phyloP scores from a whole-genome alignment of 139 green algal species.

The Chlamydomonas eustigma region DNA sequence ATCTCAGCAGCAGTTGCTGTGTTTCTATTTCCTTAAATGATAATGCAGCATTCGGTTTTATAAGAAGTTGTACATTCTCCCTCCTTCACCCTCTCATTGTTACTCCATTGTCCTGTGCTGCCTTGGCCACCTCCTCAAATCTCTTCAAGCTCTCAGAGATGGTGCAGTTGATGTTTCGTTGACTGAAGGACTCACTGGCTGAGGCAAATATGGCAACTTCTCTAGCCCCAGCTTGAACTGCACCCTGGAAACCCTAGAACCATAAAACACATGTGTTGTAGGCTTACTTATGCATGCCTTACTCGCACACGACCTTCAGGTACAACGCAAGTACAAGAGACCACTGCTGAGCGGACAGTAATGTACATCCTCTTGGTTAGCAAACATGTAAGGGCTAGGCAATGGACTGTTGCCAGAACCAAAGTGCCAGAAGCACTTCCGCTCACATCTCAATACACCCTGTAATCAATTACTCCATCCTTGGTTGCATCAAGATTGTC shows the following conservation, averaged over 20 bases:
- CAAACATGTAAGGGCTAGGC: too few species aligned
- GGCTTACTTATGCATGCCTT: too few species aligned
- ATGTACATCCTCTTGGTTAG: too few species aligned
- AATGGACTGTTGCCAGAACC: too few species aligned
- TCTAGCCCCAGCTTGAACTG: constrained; percentile 63
- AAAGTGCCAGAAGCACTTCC: too few species aligned
- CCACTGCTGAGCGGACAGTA: background rate
- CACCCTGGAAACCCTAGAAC: constrained; percentile 72
- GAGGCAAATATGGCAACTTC: constrained; percentile 89
- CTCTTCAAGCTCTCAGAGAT: constrained; percentile 66
- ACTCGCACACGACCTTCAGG: too few species aligned
- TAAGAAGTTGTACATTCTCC: background rate
- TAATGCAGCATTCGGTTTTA: background rate
- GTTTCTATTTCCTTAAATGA: too few species aligned
- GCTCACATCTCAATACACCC: too few species aligned
- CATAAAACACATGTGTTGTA: constrained; percentile 4
- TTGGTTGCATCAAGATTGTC: too few species aligned
- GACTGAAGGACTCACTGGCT: constrained; percentile 77
- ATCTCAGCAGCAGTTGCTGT: too few species aligned
- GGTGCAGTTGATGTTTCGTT: constrained; percentile 84
- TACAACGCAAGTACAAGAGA: background rate
- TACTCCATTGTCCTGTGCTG: constrained; percentile 50
- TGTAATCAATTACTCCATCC: too few species aligned
- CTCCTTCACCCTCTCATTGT: constrained; percentile 39
- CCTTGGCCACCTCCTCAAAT: constrained; percentile 54